These are phyloP conservation scores for Pneumocystis jirovecii DNA, from an alignment of 1,139 yeast species.

Conservation along the genomic window DNA sequence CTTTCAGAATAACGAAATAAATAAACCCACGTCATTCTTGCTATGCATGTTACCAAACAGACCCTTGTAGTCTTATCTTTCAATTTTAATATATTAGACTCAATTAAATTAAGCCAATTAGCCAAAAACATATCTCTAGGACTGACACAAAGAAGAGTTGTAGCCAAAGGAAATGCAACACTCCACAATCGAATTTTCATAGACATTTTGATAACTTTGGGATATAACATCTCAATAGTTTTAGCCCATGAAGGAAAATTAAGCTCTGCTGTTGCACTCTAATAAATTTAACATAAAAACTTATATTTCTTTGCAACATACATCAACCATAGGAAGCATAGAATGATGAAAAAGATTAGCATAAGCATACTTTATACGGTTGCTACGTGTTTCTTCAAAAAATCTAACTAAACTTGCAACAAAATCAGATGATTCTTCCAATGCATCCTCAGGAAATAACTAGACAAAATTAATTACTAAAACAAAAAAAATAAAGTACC, in stretches of 20 bases:
- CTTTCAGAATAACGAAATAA: slow-evolving; percentile 78
- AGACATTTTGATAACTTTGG: slow-evolving; percentile 34
- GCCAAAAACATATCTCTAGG: slow-evolving; percentile 61
- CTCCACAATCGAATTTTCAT: slow-evolving; percentile 53
- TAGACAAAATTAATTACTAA: not conserved
- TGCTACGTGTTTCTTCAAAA: slow-evolving; percentile 50
- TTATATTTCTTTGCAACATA: not conserved
- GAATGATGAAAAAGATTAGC: slow-evolving; percentile 69
- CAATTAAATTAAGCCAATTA: slow-evolving; percentile 62
- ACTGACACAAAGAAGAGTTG: slow-evolving; percentile 66
- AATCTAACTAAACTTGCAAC: slow-evolving; percentile 74
- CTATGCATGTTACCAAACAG: not conserved
- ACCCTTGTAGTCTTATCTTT: slow-evolving; percentile 36
- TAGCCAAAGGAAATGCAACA: slow-evolving; percentile 51
- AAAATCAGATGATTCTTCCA: slow-evolving; percentile 89
- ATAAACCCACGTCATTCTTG: slow-evolving; percentile 51
- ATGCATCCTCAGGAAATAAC: slow-evolving; percentile 68
- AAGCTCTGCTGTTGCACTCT: slow-evolving; percentile 70
- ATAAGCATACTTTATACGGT: slow-evolving; percentile 52
- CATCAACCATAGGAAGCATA: slow-evolving; percentile 67
- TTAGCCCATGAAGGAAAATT: slow-evolving; percentile 92
- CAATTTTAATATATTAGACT: slow-evolving; percentile 27
- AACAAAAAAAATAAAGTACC: slow-evolving; percentile 18
- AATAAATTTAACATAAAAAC: not conserved
- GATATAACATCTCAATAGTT: slow-evolving; percentile 50